These are phyloP conservation scores for Collariella sp. DNA, from an alignment of 495 filamentous ascomycete genomes.

Conservation along the genomic window DNA sequence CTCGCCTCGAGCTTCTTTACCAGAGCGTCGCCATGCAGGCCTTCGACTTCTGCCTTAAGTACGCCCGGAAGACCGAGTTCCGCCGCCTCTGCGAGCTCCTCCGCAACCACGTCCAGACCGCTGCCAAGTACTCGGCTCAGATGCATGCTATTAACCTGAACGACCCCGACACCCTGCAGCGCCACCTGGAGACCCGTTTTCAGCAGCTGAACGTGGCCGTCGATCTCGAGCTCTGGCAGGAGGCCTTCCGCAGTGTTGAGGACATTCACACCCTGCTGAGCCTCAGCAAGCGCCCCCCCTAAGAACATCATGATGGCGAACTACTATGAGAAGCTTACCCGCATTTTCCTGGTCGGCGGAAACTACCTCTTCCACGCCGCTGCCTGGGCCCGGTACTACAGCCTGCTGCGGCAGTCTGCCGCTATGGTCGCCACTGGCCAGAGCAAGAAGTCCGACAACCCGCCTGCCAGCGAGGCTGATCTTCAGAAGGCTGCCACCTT, in stretches of 20 bases:
- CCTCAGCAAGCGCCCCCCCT: conserved; percentile 96
- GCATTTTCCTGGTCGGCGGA: conserved; percentile 97
- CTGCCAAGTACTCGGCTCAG: conserved; percentile 95
- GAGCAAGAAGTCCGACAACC: conserved; percentile 87
- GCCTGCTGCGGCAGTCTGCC: conserved; percentile 85
- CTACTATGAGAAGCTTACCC: conserved; percentile 98
- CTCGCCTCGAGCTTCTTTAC: conserved; percentile 93
- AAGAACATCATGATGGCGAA: conserved; percentile 99
- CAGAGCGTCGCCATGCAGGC: conserved; percentile 96
- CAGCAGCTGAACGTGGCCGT: conserved; percentile 97
- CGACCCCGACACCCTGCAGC: conserved; percentile 92
- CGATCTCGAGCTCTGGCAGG: conserved; percentile 96
- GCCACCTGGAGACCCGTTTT: conserved; percentile 95
- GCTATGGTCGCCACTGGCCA: conserved; percentile 74
- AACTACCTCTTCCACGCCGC: conserved; percentile 99
- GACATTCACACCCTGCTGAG: conserved; percentile 98
- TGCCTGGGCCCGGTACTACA: conserved; percentile 94
- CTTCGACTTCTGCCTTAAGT: conserved; percentile 97
- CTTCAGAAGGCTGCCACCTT: conserved; percentile 81
- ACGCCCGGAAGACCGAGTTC: conserved; percentile 98
- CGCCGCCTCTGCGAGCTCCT: conserved; percentile 94
- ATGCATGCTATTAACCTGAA: conserved; percentile 99
- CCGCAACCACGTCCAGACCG: conserved; percentile 97
- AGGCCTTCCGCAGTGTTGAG: conserved; percentile 97
- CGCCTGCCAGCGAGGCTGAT: conserved; percentile 77